These are phyloP conservation scores for Antitrichia curtipendula DNA, from an alignment of 225 moss, liverwort and hornwort genomes.

Conservation along the genomic window DNA sequence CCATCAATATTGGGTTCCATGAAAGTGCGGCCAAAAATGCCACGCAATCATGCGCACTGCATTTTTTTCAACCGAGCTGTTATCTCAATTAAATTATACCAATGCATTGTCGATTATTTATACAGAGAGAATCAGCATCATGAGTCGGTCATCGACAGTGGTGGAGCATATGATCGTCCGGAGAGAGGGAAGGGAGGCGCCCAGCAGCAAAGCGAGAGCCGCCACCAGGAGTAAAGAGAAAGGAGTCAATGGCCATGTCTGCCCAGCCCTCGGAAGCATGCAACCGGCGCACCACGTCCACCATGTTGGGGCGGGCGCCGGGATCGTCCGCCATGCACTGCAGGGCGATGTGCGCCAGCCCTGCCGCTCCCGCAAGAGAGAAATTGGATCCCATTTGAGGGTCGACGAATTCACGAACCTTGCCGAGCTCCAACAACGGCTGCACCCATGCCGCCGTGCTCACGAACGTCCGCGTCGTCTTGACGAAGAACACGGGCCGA, in stretches of 20 bases:
- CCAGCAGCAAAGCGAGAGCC: not conserved
- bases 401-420: slow-evolving; percentile 28
- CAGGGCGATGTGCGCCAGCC: slow-evolving; percentile 16
- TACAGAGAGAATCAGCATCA: not conserved
- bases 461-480: slow-evolving; percentile 1
- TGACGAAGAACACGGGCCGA: not conserved
- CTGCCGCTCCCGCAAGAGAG: slow-evolving; percentile 2
- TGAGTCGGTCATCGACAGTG: slow-evolving; percentile 5
- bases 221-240: not conserved
- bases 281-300: not conserved
- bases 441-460: slow-evolving; percentile 4
- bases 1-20: not conserved
- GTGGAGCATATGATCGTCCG: not conserved
- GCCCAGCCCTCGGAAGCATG: not conserved
- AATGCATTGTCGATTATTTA: not conserved
- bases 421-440: slow-evolving; percentile 28
- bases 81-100: not conserved
- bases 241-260: not conserved
- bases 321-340: slow-evolving; percentile 28
- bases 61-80: not conserved
- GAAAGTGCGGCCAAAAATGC: not conserved
- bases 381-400: slow-evolving; percentile 8
- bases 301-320: slow-evolving; percentile 13
- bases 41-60: not conserved
- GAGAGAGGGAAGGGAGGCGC: not conserved